These are phyloP conservation scores for Ophiosphaerella herpotricha DNA, from an alignment of 2,329 filamentous ascomycete genomes.

Conservation along the genomic window DNA sequence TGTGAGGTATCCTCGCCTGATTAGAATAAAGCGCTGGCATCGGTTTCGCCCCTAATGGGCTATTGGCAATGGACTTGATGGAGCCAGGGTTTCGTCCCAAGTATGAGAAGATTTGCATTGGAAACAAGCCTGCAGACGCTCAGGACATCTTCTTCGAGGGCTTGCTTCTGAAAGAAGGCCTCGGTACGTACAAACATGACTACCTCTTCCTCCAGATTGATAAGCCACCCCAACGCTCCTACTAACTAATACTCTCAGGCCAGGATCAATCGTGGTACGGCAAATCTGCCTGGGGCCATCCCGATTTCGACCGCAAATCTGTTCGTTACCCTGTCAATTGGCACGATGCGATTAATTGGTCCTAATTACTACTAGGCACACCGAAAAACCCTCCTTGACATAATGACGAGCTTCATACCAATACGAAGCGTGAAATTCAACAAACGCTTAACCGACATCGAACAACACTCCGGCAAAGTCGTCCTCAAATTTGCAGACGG, in stretches of 20 bases:
- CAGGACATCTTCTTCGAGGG: conserved; percentile 50
- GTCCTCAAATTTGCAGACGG: conserved; percentile 45
- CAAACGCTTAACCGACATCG: conserved; percentile 23
- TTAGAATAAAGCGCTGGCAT: too few relatives aligned
- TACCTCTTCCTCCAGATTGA: neutral
- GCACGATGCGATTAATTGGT: neutral
- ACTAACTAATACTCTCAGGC: neutral
- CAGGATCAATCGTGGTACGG: conserved; percentile 10
- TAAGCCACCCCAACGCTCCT: neutral
- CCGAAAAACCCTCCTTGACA: conserved; percentile 48
- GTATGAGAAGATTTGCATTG: conserved; percentile 47
- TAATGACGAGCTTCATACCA: conserved; percentile 53
- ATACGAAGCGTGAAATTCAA: conserved; percentile 25
- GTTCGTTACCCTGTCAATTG: neutral
- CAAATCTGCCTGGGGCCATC: conserved; percentile 2
- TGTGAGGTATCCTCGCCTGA: neutral
- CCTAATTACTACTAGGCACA: conserved; percentile 38
- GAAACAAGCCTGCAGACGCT: conserved; percentile 45
- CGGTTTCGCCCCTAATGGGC: too few relatives aligned
- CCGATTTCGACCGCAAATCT: conserved; percentile 10
- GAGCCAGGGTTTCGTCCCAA: too few relatives aligned
- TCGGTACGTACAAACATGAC: conserved; percentile 29
- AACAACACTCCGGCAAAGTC: conserved; percentile 45
- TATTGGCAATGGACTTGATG: too few relatives aligned
- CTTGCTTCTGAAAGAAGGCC: conserved; percentile 45